Base-by-base conservation (phyloP, 2,329 filamentous ascomycete species). In the Rhynchosporium secalis region DNA sequence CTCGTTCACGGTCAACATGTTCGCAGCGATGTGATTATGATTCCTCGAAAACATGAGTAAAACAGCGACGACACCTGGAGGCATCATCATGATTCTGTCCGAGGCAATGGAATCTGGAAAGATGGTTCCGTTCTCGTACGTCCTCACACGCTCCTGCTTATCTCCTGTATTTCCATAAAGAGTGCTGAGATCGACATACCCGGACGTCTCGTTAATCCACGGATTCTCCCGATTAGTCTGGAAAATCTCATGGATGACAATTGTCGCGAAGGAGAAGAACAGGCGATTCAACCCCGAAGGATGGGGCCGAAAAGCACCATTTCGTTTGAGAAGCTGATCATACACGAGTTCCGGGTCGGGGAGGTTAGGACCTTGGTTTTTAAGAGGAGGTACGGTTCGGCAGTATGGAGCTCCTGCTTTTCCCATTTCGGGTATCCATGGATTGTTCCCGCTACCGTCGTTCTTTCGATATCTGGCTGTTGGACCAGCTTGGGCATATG, bases 341-440 rank as follows among this genome's bases (percentile, higher is more conserved):
- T 75, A 80, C 31, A 80, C 78, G 15, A 79, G 75, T 66, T 80
- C 79, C n/a, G 76, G 75, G 64, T 80, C 78, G 46, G 79, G 79
- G 20, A 80, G 71, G 68, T 77, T 78, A n/a, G 75, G 76, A n/a
- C 80, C 80, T 70, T 82, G 81, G 4, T 79, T 75, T 67, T 79
- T 79, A 64, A 74, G 67, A 0, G 79, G 78, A 20, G 78, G 78
- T 9, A 80, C 78, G 56, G 72, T 80, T 60, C 78, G 74, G 20
- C 73, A 70, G 68, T 80, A 81, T 2, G 78, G 77, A 2, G 77
- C 75, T 5, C 80, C 80, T 13, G 81, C 81, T 67, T 81, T 82
- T 65, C 81, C 81, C 74, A 83, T 79, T 57, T 82, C 78, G 1
- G 80, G 80, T 46, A 74, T 68, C 76, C 78, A 80, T 4, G 76